These are phyloP conservation scores for Abrus pulchellus DNA, from an alignment of 306 rosid species.

Conservation along the genomic window DNA sequence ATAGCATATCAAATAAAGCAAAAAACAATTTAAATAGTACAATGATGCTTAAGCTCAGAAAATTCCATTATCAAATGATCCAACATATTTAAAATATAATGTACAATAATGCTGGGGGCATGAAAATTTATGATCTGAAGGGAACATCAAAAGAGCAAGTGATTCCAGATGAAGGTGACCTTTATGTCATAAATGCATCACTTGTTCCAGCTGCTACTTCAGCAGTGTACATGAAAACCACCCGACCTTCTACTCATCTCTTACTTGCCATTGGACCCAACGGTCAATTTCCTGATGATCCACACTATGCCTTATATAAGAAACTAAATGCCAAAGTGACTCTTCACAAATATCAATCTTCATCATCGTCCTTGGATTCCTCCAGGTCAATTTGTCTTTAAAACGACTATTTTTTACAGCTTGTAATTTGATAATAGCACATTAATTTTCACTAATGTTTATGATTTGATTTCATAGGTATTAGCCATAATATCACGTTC, in stretches of 20 bases:
- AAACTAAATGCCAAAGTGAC: constrained; percentile 1
- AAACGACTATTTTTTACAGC: neutral
- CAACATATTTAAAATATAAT: too few relatives aligned
- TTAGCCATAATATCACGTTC: constrained; percentile 34
- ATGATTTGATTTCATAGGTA: constrained; percentile 27
- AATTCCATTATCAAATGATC: too few relatives aligned
- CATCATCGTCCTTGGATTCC: constrained; percentile 49
- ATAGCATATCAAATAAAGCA: too few relatives aligned
- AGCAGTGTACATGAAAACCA: constrained; percentile 11
- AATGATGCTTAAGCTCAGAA: too few relatives aligned
- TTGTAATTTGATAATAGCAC: too few relatives aligned
- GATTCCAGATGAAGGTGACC: neutral
- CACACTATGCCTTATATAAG: neutral
- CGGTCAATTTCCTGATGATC: constrained; percentile 26
- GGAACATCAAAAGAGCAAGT: neutral
- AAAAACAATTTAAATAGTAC: too few relatives aligned
- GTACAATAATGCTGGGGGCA: neutral
- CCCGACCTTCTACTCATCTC: constrained; percentile 23
- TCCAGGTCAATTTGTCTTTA: constrained; percentile 40
- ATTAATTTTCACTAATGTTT: neutral
- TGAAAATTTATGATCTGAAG: constrained; percentile 25
- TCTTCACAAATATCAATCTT: constrained; percentile 45
- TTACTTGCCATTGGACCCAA: constrained; percentile 50
- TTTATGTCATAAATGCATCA: neutral
- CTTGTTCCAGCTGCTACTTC: neutral